These are phyloP conservation scores for Globisporangium uncinulatum DNA, from an alignment of 352 stramenopile species.

Conservation along the genomic window DNA sequence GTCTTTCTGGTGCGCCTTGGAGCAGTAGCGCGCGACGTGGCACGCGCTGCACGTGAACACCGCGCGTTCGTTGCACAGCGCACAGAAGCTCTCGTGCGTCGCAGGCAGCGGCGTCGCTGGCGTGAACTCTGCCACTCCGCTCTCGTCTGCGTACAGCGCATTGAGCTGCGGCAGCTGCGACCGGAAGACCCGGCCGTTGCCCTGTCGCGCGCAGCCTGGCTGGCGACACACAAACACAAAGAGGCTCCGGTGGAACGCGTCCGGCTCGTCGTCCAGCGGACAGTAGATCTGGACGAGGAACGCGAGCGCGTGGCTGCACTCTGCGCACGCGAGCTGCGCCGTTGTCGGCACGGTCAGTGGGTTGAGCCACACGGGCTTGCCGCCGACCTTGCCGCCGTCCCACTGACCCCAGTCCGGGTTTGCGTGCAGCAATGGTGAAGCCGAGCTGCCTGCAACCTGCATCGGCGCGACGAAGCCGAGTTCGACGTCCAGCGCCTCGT, in stretches of 20 bases:
- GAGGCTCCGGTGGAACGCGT: slow-evolving; percentile 91
- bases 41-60: slow-evolving; percentile 67
- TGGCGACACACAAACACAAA: slow-evolving; percentile 92
- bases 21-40: slow-evolving; percentile 74
- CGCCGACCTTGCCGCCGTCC: slow-evolving; percentile 91
- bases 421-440: slow-evolving; percentile 30
- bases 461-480: slow-evolving; percentile 65
- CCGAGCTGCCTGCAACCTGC: slow-evolving; percentile 16
- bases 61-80: slow-evolving; percentile 55
- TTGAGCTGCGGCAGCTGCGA: slow-evolving; percentile 88
- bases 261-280: slow-evolving; percentile 75
- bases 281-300: slow-evolving; percentile 93
- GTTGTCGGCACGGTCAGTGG: slow-evolving; percentile 35
- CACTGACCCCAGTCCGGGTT: slow-evolving; percentile 80
- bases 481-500: slow-evolving; percentile 46
- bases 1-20: slow-evolving; percentile 73
- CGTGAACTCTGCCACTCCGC: slow-evolving; percentile 26
- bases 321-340: slow-evolving; percentile 38
- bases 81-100: slow-evolving; percentile 25
- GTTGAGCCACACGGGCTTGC: slow-evolving; percentile 86
- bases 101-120: slow-evolving; percentile 3
- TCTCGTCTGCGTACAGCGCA: slow-evolving; percentile 79
- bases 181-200: slow-evolving; percentile 72
- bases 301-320: slow-evolving; percentile 44
- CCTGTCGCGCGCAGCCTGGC: slow-evolving; percentile 42